phyloP scores from a whole-genome alignment of 768 basidiomycete genomes.

The Coprinellus micaceus region DNA sequence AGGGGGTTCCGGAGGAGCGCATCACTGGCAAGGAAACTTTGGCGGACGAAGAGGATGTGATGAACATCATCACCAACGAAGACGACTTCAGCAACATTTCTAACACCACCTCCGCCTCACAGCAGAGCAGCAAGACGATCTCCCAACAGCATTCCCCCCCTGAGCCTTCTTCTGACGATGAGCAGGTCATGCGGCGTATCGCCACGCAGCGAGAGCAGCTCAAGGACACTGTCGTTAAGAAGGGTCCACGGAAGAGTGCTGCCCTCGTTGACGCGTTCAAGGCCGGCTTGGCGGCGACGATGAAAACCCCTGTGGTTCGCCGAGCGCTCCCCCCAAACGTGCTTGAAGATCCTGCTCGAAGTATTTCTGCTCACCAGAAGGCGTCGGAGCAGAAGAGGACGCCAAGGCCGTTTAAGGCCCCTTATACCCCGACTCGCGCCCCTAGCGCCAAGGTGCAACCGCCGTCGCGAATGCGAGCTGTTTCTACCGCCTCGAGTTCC shows the following conservation, averaged over 20 bases:
- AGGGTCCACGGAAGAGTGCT: not conserved
- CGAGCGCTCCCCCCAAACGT: not conserved
- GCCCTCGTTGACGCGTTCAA: not conserved
- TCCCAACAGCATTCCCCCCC: constrained; percentile 5
- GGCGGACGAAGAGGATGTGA: constrained; percentile 27
- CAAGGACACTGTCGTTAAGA: not conserved
- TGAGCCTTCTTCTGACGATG: not conserved
- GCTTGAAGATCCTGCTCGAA: not conserved
- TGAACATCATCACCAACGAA: constrained; percentile 21
- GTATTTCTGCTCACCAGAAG: not conserved
- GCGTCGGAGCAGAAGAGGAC: not conserved
- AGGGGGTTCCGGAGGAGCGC: not conserved
- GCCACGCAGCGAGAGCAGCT: not conserved
- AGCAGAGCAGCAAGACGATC: constrained; percentile 2
- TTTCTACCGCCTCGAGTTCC: constrained; percentile 18
- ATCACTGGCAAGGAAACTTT: constrained; percentile 15
- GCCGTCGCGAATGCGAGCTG: not conserved
- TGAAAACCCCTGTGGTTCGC: not conserved
- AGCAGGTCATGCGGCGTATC: not conserved
- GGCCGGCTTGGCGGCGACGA: not conserved
- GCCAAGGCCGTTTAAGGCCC: not conserved
- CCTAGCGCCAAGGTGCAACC: constrained; percentile 11
- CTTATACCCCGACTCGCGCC: constrained; percentile 9
- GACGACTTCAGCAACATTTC: constrained; percentile 6
- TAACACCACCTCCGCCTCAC: not conserved